Evolutionary conservation across 768 basidiomycete species (phyloP), one percentile per base, ranked within the genome.

Genomic region (Rhizopogon vulgaris): DNA sequence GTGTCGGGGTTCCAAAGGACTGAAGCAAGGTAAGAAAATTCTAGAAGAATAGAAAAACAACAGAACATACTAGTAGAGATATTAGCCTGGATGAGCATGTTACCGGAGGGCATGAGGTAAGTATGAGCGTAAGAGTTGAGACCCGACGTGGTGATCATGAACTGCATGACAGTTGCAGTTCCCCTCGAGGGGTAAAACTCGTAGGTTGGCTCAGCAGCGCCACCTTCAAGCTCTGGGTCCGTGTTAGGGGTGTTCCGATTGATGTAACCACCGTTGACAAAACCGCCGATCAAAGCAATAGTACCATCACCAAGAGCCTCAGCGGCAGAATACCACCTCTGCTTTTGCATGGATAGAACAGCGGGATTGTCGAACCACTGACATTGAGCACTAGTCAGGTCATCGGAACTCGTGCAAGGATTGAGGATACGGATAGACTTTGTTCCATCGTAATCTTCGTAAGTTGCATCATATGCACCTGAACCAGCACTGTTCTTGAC

Each of bases 81-180:
- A 64, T 92, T 93, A 3, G 90, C 86, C 61, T 94, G 92, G 25
- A 92, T 73, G 63, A 94, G 77, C 77, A 90, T 78, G 56, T 82
- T 82, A 12, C 89, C 88, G 3, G 84, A 87, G 5, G 84, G 74
- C 74, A 91, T 80, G 43, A 90, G 73, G 73, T 74, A 90, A 7
- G 84, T 76, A 58, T 84, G 85, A 0, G 85, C 79, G 58, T 90
- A 91, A 1, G 87, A 73, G 65, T 91, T 91, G 38, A 90, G 74
- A 38, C 89, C 89, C 18, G 84, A 86, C 0, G 88, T 87, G 14
- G 75, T 69, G 54, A 77, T 69, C 73, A 90, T 74, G 73, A 91
- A 90, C 6, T 79, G 66, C 78, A 85, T 84, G 24, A 72, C 65
- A 52, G 75, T 73, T 2, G 78, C 77, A 9, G 68, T 62, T 11